phyloP scores from a whole-genome alignment of 2,329 filamentous ascomycete species.

The Chalaropsis thielavioides region DNA sequence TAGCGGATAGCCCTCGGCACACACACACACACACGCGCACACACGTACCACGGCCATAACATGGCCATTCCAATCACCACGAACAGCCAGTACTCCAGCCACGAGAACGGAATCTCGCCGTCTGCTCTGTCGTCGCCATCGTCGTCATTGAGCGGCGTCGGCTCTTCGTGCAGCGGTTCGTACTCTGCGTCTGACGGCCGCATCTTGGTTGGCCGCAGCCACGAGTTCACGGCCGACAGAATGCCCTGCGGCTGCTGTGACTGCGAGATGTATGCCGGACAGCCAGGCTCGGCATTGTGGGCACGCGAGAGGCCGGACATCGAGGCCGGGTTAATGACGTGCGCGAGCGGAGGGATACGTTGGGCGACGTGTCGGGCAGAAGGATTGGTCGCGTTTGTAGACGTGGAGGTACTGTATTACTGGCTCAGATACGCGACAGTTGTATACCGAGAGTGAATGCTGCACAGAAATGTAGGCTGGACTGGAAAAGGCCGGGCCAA shows the following conservation, averaged over 20 bases:
- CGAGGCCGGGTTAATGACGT: neutral
- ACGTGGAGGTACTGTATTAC: neutral
- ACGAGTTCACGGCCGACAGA: neutral
- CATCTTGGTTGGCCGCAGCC: neutral
- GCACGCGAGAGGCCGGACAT: conserved; percentile 3
- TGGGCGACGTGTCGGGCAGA: neutral
- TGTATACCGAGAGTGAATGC: neutral
- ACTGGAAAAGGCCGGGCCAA: neutral
- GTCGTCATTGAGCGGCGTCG: conserved; percentile 12
- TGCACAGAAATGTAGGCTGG: neutral
- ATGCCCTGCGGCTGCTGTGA: neutral
- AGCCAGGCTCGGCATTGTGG: conserved; percentile 6
- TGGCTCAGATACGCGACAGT: neutral
- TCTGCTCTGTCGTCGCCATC: conserved; percentile 20
- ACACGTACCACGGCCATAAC: conserved; percentile 83
- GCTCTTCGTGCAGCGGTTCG: conserved; percentile 16
- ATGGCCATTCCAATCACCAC: conserved; percentile 76
- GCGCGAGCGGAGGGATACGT: neutral
- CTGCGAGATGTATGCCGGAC: neutral
- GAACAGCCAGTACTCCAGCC: conserved; percentile 77
- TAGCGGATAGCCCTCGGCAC: too few relatives aligned
- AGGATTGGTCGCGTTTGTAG: neutral
- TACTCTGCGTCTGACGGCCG: conserved; percentile 10
- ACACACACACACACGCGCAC: too few relatives aligned
- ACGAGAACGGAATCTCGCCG: conserved; percentile 51